phyloP scores from a whole-genome alignment of 805 yeast species.

The Jamesozyma gamospora region DNA sequence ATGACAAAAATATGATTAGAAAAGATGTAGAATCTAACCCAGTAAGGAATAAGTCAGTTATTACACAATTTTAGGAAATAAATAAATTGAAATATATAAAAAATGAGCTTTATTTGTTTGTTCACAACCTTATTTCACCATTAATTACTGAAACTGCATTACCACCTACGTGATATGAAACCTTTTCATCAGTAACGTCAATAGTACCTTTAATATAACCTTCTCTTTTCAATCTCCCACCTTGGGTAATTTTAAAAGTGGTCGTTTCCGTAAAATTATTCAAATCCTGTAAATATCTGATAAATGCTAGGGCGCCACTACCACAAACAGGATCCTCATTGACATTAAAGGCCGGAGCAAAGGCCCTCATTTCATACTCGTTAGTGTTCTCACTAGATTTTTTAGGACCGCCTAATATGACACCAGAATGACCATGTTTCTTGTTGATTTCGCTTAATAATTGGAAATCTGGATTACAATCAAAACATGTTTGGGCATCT shows the following conservation, averaged over 20 bases:
- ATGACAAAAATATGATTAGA: no score
- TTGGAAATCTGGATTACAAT: slow-evolving; percentile 27
- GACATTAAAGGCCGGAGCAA: slow-evolving; percentile 31
- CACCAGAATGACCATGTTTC: slow-evolving; percentile 26
- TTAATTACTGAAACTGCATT: slow-evolving; percentile 30
- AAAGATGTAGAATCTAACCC: no score
- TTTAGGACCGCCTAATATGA: slow-evolving; percentile 32
- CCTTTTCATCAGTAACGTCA: slow-evolving; percentile 5
- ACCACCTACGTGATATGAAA: slow-evolving; percentile 32
- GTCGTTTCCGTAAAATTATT: slow-evolving; percentile 14
- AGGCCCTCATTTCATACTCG: slow-evolving; percentile 37
- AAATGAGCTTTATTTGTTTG: no score
- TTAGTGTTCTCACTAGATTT: slow-evolving; percentile 10
- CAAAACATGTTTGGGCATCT: slow-evolving; percentile 27
- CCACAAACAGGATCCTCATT: slow-evolving; percentile 51
- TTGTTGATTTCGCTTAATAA: slow-evolving; percentile 14
- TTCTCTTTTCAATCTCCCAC: slow-evolving; percentile 32
- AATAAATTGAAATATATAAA: no score
- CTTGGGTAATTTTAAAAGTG: slow-evolving; percentile 29
- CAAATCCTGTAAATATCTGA: slow-evolving; percentile 21
- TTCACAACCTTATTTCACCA: slow-evolving; percentile 21
- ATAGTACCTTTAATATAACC: slow-evolving; percentile 29
- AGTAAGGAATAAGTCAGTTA: no score
- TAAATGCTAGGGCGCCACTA: slow-evolving; percentile 35
- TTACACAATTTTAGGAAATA: no score